Evolutionary conservation across 2,329 filamentous ascomycete genomes (phyloP).

Genomic region (Scortechinia acanthostroma): DNA sequence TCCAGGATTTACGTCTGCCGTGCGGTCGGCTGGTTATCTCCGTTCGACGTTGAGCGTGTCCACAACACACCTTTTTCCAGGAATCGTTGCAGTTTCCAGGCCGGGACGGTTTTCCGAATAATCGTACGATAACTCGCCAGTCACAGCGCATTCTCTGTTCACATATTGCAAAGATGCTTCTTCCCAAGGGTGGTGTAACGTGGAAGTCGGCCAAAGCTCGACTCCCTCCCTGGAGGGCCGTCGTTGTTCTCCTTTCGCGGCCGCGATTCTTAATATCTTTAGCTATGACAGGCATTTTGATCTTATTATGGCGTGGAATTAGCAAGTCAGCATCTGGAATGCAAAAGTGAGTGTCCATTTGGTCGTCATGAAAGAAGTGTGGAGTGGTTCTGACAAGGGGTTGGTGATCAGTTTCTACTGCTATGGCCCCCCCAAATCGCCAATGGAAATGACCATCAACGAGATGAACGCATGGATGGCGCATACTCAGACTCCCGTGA

Average conservation of each 20-base stretch:
- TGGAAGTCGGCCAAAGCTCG: constrained; percentile 65
- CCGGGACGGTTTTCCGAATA: no score
- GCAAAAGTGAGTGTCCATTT: constrained; percentile 62
- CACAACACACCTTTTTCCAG: no score
- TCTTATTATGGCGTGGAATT: constrained; percentile 64
- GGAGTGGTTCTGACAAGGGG: no score
- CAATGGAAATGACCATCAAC: constrained; percentile 64
- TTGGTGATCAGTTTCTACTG: constrained; percentile 66
- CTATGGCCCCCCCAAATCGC: constrained; percentile 66
- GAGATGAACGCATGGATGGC: constrained; percentile 66
- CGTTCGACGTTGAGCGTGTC: no score
- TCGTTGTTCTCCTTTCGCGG: constrained; percentile 46
- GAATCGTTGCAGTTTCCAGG: no score
- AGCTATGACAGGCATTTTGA: constrained; percentile 46
- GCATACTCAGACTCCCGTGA: constrained; percentile 63
- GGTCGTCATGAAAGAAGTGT: no score
- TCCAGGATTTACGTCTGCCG: no score
- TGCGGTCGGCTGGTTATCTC: no score
- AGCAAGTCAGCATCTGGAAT: constrained; percentile 59
- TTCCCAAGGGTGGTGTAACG: constrained; percentile 60
- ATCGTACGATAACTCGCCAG: no score
- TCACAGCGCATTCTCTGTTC: no score
- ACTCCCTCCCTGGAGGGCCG: constrained; percentile 53
- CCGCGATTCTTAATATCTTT: constrained; percentile 55
- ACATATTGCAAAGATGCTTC: constrained; percentile 59